Conservation (phyloP, 176 grass and related monocot genomes). For the Carex pumila region DNA sequence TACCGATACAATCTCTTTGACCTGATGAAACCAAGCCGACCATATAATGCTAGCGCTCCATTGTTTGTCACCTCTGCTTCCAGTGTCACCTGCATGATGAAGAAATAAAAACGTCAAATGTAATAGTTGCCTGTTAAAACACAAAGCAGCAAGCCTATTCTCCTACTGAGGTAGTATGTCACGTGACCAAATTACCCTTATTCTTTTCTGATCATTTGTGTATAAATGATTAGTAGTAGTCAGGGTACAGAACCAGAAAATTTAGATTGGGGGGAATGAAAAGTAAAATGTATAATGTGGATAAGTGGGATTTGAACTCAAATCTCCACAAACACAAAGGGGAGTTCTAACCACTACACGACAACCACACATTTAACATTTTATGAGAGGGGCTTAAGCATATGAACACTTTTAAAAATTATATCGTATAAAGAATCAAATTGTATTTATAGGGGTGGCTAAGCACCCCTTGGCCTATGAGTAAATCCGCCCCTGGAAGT, state of each 20-base stretch:
- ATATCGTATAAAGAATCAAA: too few species aligned
- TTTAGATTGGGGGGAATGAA: too few species aligned
- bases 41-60: slow-evolving; percentile 78
- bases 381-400: too few species aligned
- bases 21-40: slow-evolving; percentile 85
- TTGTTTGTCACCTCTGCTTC: slow-evolving; percentile 97
- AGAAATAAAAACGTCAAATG: neutral
- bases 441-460: too few species aligned
- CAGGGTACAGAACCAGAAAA: too few species aligned
- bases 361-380: too few species aligned
- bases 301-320: too few species aligned
- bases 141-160: neutral
- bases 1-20: slow-evolving; percentile 91
- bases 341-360: too few species aligned
- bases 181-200: neutral
- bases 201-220: neutral
- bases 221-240: neutral
- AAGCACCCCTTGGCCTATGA: too few species aligned
- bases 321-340: too few species aligned
- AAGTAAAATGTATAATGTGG: too few species aligned
- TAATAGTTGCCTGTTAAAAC: neutral
- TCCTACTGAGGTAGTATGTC: neutral
- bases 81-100: slow-evolving; percentile 53
- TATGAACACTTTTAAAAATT: too few species aligned
- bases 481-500: neutral